Percentiles rank a stretch among this genome's conserved stretches.
phyloP scores from a whole-genome alignment of 2,329 filamentous ascomycete genomes.

The Atkinsonella hypoxylon region DNA sequence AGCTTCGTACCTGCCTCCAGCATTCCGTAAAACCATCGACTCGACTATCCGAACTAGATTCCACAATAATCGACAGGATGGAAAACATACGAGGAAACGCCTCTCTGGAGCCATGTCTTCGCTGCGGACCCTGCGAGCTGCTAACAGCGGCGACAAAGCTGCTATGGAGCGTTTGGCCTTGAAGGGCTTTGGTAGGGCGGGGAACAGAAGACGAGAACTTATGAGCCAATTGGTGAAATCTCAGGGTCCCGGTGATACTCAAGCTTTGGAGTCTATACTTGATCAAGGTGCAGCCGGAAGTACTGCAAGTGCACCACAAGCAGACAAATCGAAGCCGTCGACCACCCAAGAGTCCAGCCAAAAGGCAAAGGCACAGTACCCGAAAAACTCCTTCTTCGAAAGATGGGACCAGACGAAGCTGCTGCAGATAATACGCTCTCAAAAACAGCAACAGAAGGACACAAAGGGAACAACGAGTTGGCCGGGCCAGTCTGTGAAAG shows the following conservation, averaged over 20 bases:
- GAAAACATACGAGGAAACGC: slow-evolving; percentile 17
- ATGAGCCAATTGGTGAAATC: slow-evolving; percentile 25
- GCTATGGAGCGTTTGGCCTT: slow-evolving; percentile 37
- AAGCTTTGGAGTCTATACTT: slow-evolving; percentile 25
- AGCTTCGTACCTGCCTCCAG: slow-evolving; percentile 44
- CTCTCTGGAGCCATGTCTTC: slow-evolving; percentile 28
- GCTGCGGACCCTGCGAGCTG: slow-evolving; percentile 39
- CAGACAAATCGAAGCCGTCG: not conserved
- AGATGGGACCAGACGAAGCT: slow-evolving; percentile 38
- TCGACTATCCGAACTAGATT: slow-evolving; percentile 34
- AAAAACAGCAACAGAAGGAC: slow-evolving; percentile 22
- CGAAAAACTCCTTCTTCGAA: slow-evolving; percentile 27
- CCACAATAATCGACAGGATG: slow-evolving; percentile 23
- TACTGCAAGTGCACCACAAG: not conserved
- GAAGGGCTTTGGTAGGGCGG: slow-evolving; percentile 39
- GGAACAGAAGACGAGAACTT: slow-evolving; percentile 38
- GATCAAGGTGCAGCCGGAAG: slow-evolving; percentile 3
- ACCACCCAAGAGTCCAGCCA: not conserved
- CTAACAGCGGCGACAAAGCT: slow-evolving; percentile 35
- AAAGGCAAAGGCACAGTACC: not conserved
- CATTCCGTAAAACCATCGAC: slow-evolving; percentile 33
- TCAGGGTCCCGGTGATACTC: slow-evolving; percentile 27
- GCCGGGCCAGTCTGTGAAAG: slow-evolving; percentile 14
- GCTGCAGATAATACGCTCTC: slow-evolving; percentile 27
- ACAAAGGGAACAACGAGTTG: slow-evolving; percentile 14